Evolutionary conservation across 148 eudicot genomes (phyloP), one percentile per base, ranked within the genome.

Genomic region (Amaranthus palmeri): DNA sequence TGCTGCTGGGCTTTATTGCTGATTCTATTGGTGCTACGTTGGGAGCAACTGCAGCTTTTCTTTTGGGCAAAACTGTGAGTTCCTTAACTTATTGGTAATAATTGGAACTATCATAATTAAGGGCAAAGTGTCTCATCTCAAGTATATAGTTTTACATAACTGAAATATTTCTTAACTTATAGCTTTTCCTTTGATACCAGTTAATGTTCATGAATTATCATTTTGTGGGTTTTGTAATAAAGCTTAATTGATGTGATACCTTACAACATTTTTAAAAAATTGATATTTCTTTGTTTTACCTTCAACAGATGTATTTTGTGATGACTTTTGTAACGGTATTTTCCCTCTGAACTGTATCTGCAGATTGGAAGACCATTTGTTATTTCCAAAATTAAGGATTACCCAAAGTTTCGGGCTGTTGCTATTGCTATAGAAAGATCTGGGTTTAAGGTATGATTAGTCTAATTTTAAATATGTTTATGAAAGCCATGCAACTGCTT

Each of bases 351-450:
- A 61, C 18, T 53, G 36, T 74, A 42, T 75, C 17, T 74, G 55
- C 88, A 93, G 98, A 91, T 93, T 80, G 98, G 92, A 52, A 88
- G 90, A 80, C 84, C 98, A 61, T 93, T 55, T 82, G 92, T 93
- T 61, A 75, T 87, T 74, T 82, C 97, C 65, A 93, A 87, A 83
- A 73, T 91, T 50, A 85, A 82, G 82, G 92, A 93, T 79, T 93
- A 91, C 77, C 97, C 98, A 48, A 85, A 91, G 83, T 93, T 93
- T 73, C 88, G 75, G 56, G 98, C 97, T 65, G 91, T 93, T 84
- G 91, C 91, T 65, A 81, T 91, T 83, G 98, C 97, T 11, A 89
- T 88, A 72, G 81, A 80, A 76, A 87, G 82, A 85, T 93, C 98
- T 8, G 98, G 98, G 53, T 93, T 93, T 75, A 93, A 93, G 98